A percentile compares a stretch with the other conserved stretches of the same genome.
These are phyloP conservation scores for Porpolomopsis calyptriformis DNA, from an alignment of 768 basidiomycete genomes.

Conservation along the genomic window DNA sequence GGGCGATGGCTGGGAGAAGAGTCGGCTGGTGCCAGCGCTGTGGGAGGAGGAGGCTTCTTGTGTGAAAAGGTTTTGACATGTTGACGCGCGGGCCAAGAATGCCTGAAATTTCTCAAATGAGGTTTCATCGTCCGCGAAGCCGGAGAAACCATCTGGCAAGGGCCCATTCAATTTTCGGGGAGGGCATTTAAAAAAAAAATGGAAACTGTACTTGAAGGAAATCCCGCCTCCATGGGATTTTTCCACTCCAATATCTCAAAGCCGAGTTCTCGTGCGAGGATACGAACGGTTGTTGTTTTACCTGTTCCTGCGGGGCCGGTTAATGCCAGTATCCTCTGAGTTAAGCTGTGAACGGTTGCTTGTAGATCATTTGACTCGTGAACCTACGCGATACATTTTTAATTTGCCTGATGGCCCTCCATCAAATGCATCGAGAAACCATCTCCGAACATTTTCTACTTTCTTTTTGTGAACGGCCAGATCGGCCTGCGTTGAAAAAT, in stretches of 20 bases:
- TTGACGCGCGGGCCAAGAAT: slow-evolving; percentile 62
- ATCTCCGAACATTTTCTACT: slow-evolving; percentile 65
- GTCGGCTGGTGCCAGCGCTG: too few relatives aligned
- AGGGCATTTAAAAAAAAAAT: not conserved
- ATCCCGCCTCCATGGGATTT: slow-evolving; percentile 49
- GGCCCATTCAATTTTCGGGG: not conserved
- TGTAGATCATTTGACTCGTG: not conserved
- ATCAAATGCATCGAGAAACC: slow-evolving; percentile 64
- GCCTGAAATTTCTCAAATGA: slow-evolving; percentile 60
- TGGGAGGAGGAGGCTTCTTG: too few relatives aligned
- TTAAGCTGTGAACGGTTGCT: not conserved
- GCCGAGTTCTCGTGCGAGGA: slow-evolving; percentile 62
- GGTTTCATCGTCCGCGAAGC: slow-evolving; percentile 29
- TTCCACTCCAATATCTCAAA: slow-evolving; percentile 84
- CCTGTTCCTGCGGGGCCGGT: slow-evolving; percentile 85
- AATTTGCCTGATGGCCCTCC: slow-evolving; percentile 55
- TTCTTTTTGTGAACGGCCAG: slow-evolving; percentile 74
- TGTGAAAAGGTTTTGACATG: slow-evolving; percentile 44
- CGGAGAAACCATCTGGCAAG: slow-evolving; percentile 1
- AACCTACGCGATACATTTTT: slow-evolving; percentile 63
- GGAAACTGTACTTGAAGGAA: slow-evolving; percentile 4
- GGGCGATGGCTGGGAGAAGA: slow-evolving; percentile 7
- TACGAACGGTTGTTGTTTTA: slow-evolving; percentile 78
- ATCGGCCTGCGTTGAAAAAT: slow-evolving; percentile 37
- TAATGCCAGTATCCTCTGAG: slow-evolving; percentile 70